Evolutionary conservation across 805 yeast species (phyloP), one percentile per base, ranked within the genome.

Genomic region (Ogataea pilisensis): DNA sequence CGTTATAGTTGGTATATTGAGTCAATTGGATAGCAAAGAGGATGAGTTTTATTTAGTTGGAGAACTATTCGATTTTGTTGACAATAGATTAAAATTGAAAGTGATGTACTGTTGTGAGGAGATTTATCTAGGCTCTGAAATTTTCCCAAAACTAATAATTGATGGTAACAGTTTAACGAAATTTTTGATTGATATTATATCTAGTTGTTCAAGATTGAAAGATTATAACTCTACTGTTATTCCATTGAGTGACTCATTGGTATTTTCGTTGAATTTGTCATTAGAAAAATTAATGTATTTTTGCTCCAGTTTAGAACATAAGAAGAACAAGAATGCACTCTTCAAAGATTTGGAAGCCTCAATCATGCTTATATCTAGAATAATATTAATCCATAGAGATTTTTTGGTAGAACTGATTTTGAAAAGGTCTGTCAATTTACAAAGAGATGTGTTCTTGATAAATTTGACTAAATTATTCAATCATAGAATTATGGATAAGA

Each of bases 361-460:
- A 0, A 65, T 79, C 5, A 68, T 75, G 7, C 64, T 78, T 21
- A 68, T 76, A 44, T 63, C 80, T 43, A 66, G 79, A 42, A 74
- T 80, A 13, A 60, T 80, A n/a, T 68, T 78, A 35, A 73, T 80
- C 35, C 85, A 80, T 55, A 76, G 76, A 51, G 56, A 62, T 3
- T 68, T 74, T 16, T 58, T 81, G 29, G 73, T 74, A 14, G 64
- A 68, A 6, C 55, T 73, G n/a, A 64, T 78, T 1, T 44, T 65
- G 37, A 70, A 68, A 36, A 58, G 73, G 55, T 51, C 71, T 42
- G 49, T 52, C 45, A 69, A 55, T 58, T 55, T 60, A 21, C 64
- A 70, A 38, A 63, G 72, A 32, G 75, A 75, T 41, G 63, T 53
- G 8, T 75, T 80, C 39, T 54, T 78, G 44, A 65, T 68, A 45